Evolutionary conservation across 2,329 filamentous ascomycete species (phyloP), one percentile per base, ranked within the genome.

Genomic region (Fusarium penzigii): DNA sequence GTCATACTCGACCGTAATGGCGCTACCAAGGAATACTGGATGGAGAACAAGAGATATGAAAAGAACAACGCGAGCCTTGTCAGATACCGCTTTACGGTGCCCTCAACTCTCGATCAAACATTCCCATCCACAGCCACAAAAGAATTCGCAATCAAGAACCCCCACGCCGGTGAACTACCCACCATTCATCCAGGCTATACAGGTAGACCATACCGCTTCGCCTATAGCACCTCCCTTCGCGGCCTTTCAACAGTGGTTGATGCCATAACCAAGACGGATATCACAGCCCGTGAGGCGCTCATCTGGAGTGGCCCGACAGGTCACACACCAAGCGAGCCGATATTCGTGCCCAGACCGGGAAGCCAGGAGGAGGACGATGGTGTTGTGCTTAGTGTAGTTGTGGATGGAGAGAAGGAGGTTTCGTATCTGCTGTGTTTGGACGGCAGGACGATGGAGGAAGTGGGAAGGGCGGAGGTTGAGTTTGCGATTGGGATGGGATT

Each of bases 391-490:
- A 82, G 75, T 43, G 78, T 90, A 1, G 81, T 90, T 5, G 74
- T 90, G 2, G 83, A 90, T 64, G 85, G 86, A 0, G 64, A 69
- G n/a, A 71, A 70, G 6, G 75, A 76, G 55, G 80, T 57, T 55
- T 89, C 86, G 57, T 90, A 89, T 66, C 69, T 91, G 45, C 61
- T 90, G 39, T 86, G 84, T 51, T 66, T 90, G 32, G 78, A 87
- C 64, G 86, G 86, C 5, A 78, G 64, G 65, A 82, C 79, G 5
- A 78, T 90, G 79, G 70, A 68, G 53, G 87, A 90, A 72, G 39
- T 84, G 43, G 87, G 85, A 0, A 77, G 85, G 41, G 87, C 87
- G 4, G 82, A 86, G 59, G 78, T 84, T 17, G 76, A 78, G 2
- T 83, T 83, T 59, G 77, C 81, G 0, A 78, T 90, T 52, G 79